Conservation (phyloP, 257 asterid genomes). For the Gentiana straminea region DNA sequence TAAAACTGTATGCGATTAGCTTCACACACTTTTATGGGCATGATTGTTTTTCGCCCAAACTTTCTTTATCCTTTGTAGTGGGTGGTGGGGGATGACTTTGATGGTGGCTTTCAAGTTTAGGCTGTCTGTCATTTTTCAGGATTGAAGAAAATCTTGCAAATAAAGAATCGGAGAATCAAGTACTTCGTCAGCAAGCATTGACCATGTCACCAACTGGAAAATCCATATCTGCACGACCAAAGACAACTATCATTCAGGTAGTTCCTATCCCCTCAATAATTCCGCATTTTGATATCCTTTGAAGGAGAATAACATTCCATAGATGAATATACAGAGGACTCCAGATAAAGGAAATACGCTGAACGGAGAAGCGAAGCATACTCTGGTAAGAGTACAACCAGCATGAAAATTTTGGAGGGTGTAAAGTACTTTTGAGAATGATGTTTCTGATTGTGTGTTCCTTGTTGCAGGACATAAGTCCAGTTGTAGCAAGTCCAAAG, state of each 20-base stretch:
- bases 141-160: slow-evolving; percentile 94
- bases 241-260: slow-evolving; percentile 72
- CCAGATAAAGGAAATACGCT: slow-evolving; percentile 61
- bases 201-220: slow-evolving; percentile 95
- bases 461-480: slow-evolving; percentile 46
- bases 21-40: not conserved
- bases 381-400: slow-evolving; percentile 32
- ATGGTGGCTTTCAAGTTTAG: no score
- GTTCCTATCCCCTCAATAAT: slow-evolving; percentile 9
- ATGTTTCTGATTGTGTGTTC: slow-evolving; percentile 11
- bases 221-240: slow-evolving; percentile 63
- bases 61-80: no score
- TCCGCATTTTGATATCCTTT: slow-evolving; percentile 11
- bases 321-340: slow-evolving; percentile 55
- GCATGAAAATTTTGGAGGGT: not conserved
- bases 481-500: slow-evolving; percentile 47
- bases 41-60: not conserved
- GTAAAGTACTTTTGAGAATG: slow-evolving; percentile 4
- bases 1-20: not conserved
- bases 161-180: slow-evolving; percentile 93
- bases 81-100: no score
- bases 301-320: slow-evolving; percentile 20
- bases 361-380: slow-evolving; percentile 53
- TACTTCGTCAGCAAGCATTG: slow-evolving; percentile 94
- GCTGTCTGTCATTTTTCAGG: slow-evolving; percentile 25